A percentile compares a stretch with the other conserved stretches of the same genome.
Evolutionary conservation across 495 filamentous ascomycete species (phyloP).

Genomic region (Podospora sp.): DNA sequence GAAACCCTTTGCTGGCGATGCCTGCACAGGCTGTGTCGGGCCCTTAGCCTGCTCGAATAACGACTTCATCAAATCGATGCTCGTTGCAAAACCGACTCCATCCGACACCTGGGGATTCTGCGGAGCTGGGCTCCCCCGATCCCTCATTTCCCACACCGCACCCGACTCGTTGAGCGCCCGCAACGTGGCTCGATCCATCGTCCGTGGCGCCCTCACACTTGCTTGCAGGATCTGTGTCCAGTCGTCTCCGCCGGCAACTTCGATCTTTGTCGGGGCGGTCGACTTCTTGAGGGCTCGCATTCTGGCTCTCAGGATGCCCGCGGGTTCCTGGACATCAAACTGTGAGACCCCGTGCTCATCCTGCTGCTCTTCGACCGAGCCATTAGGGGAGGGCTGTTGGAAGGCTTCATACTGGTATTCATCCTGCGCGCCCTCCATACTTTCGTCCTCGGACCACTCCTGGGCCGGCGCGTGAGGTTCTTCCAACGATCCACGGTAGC

Average conservation of each 20-base stretch:
- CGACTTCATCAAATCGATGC: conserved; percentile 91
- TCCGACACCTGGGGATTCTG: conserved; percentile 45
- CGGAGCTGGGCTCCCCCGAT: conserved; percentile 39
- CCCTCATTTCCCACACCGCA: conserved; percentile 39
- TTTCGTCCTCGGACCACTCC: conserved; percentile 60
- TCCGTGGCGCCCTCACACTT: conserved; percentile 86
- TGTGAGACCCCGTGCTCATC: conserved; percentile 42
- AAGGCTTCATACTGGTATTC: conserved; percentile 44
- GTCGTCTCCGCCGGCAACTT: conserved; percentile 61
- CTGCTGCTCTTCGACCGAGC: conserved; percentile 50
- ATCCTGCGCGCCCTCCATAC: conserved; percentile 67
- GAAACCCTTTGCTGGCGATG: conserved; percentile 46
- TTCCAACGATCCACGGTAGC: conserved; percentile 92
- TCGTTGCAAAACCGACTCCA: conserved; percentile 67
- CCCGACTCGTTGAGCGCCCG: conserved; percentile 53
- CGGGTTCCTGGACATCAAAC: conserved; percentile 48
- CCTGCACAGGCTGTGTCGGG: conserved; percentile 42
- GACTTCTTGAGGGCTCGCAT: conserved; percentile 59
- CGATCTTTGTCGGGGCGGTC: conserved; percentile 62
- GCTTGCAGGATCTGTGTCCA: conserved; percentile 92
- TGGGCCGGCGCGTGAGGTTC: conserved; percentile 68
- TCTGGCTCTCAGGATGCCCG: conserved; percentile 56
- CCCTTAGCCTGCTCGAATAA: conserved; percentile 68
- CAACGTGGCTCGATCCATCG: conserved; percentile 65
- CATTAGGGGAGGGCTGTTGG: conserved; percentile 35